Evolutionary conservation across 768 basidiomycete genomes (phyloP).

Genomic region (Leccinum boreale): DNA sequence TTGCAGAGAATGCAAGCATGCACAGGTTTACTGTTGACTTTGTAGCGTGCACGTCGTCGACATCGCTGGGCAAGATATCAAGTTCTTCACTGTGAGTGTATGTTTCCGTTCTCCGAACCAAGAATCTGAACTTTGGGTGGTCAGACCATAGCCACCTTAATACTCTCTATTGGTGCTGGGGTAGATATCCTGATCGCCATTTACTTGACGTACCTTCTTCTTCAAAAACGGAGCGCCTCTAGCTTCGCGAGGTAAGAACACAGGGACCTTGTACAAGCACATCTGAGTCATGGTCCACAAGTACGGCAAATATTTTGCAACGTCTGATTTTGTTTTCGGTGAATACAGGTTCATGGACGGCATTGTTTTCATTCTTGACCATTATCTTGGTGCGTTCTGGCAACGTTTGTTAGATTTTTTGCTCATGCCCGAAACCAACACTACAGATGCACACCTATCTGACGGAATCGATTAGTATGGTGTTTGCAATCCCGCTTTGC

Average conservation of each 20-base stretch:
- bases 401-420: not conserved
- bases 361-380: slow-evolving; percentile 45
- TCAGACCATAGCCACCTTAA: not conserved
- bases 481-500: slow-evolving; percentile 3
- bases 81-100: not conserved
- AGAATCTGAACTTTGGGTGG: not conserved
- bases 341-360: slow-evolving; percentile 42
- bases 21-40: not conserved
- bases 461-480: not conserved
- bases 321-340: slow-evolving; percentile 11
- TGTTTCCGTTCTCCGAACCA: not conserved
- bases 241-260: not conserved
- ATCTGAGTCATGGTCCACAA: not conserved
- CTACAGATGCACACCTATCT: not conserved
- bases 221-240: not conserved
- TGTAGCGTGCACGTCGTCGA: not conserved
- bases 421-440: not conserved
- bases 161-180: not conserved
- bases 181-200: slow-evolving; percentile 5
- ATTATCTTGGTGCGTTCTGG: slow-evolving; percentile 7
- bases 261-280: not conserved
- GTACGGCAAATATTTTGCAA: slow-evolving; percentile 6
- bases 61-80: not conserved
- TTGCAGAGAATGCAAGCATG: not conserved
- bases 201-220: slow-evolving; percentile 3